These are phyloP conservation scores for Forsythia viridissima DNA, from an alignment of 257 asterid genomes.

Conservation along the genomic window DNA sequence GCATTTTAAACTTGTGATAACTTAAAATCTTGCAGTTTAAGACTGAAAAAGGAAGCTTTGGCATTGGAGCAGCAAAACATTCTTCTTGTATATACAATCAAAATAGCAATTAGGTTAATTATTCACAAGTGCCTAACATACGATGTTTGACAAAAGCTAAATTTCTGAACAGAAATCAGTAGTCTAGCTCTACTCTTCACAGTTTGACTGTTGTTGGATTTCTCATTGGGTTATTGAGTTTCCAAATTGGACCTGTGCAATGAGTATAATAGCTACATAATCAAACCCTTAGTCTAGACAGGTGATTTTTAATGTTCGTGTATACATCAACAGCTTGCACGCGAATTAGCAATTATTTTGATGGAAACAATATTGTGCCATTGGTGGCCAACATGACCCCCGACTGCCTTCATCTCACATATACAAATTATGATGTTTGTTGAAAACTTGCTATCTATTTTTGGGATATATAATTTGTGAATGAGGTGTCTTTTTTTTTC, in stretches of 20 bases:
- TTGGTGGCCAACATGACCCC: background rate
- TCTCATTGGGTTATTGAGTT: background rate
- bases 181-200: background rate
- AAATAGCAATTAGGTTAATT: background rate
- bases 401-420: background rate
- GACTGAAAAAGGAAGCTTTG: background rate
- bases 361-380: background rate
- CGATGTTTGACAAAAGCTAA: background rate
- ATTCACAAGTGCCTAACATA: background rate
- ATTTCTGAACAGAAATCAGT: background rate
- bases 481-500: background rate
- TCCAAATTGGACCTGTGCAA: background rate
- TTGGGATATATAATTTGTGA: background rate
- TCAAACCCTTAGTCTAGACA: background rate
- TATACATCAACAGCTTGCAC: background rate
- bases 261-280: background rate
- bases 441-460: background rate
- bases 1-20: background rate
- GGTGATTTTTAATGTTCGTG: background rate
- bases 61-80: background rate
- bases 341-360: background rate
- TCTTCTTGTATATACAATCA: background rate
- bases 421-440: background rate
- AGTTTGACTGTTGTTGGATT: background rate
- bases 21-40: background rate